Evolutionary conservation across 1,284 basidiomycete genomes (phyloP).

Genomic region (Ceratorhiza oryzae-sativae): DNA sequence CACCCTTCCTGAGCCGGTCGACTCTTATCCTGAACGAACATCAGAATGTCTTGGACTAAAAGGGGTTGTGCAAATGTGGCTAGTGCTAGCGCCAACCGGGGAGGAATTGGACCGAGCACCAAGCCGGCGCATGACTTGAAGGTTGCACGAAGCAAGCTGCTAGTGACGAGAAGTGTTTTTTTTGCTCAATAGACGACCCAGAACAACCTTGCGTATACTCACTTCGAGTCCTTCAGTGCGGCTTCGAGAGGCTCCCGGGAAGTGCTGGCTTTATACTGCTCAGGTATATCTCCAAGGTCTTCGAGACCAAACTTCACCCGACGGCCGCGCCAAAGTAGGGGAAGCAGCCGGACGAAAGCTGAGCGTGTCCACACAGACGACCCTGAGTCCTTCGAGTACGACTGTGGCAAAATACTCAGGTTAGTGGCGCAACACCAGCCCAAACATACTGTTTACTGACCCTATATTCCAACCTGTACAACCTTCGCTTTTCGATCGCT

Average conservation of each 20-base stretch:
- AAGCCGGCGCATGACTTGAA: constrained; percentile 31
- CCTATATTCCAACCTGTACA: constrained; percentile 1
- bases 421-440: not conserved
- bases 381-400: constrained; percentile 17
- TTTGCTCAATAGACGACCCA: too few species aligned
- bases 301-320: constrained; percentile 25
- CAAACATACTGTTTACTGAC: not conserved
- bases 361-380: constrained; percentile 24
- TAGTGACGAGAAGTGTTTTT: too few species aligned
- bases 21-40: constrained; percentile 42
- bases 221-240: not conserved
- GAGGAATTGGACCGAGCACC: constrained; percentile 43
- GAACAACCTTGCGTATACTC: not conserved
- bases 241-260: constrained; percentile 11
- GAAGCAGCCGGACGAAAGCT: constrained; percentile 24
- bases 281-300: constrained; percentile 16
- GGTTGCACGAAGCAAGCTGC: constrained; percentile 37
- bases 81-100: constrained; percentile 44
- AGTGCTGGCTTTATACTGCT: not conserved
- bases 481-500: not conserved
- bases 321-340: constrained; percentile 23
- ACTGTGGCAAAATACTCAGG: not conserved
- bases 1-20: constrained; percentile 44
- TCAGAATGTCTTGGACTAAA: constrained; percentile 45
- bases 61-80: constrained; percentile 47